These are phyloP conservation scores for Phytophthora sp. DNA, from an alignment of 352 stramenopile genomes.

Conservation along the genomic window DNA sequence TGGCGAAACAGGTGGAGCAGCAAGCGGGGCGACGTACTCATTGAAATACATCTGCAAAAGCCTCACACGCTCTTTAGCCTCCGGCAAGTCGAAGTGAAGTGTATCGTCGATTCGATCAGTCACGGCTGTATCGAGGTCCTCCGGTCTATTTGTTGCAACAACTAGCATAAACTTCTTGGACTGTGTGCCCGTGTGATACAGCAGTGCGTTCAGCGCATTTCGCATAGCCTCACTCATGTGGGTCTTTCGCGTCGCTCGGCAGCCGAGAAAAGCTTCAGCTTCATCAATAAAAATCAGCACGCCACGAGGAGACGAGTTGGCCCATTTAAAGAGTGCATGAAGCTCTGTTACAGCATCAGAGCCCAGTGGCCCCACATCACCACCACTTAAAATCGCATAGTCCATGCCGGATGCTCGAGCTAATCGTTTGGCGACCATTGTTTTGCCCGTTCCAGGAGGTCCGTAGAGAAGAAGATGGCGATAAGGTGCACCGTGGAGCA, in stretches of 20 bases:
- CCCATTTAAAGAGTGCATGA: constrained; percentile 84
- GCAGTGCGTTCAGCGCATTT: constrained; percentile 82
- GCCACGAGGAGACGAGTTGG: constrained; percentile 68
- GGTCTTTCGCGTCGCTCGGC: constrained; percentile 74
- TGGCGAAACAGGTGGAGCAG: background rate
- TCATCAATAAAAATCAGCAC: constrained; percentile 92
- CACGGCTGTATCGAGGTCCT: constrained; percentile 79
- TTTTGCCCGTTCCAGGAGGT: constrained; percentile 86
- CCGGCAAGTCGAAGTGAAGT: constrained; percentile 79
- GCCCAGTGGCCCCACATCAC: constrained; percentile 83
- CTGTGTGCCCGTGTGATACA: constrained; percentile 82
- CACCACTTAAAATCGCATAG: constrained; percentile 86
- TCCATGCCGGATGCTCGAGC: constrained; percentile 72
- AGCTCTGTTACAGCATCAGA: constrained; percentile 81
- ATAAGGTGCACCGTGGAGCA: constrained; percentile 72
- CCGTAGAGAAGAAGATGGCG: constrained; percentile 87
- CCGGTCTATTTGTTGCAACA: constrained; percentile 85
- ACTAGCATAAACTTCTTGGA: constrained; percentile 82
- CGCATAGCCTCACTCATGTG: constrained; percentile 87
- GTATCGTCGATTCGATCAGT: constrained; percentile 87
- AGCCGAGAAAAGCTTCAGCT: constrained; percentile 83
- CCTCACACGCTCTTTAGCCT: constrained; percentile 60
- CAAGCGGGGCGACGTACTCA: constrained; percentile 55
- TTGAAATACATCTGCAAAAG: constrained; percentile 78
- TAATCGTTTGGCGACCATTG: constrained; percentile 86